A percentile compares a stretch with the other conserved stretches of the same genome.
Evolutionary conservation across 2,329 filamentous ascomycete genomes (phyloP).

Genomic region (Cladosporium sphaerospermum): DNA sequence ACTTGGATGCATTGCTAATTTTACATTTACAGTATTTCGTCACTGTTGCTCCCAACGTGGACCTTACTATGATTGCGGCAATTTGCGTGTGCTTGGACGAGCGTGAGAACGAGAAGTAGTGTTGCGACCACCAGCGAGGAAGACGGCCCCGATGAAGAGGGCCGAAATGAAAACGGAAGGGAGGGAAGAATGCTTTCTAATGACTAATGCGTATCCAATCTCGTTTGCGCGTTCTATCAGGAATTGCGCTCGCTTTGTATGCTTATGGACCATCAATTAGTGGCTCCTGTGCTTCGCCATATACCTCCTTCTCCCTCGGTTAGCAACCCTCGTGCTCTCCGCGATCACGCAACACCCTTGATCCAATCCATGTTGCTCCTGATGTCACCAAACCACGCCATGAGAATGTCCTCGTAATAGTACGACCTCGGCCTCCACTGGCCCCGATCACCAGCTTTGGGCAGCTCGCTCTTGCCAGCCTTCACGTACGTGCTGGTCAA

Average conservation of each 20-base stretch:
- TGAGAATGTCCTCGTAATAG: constrained; percentile 40
- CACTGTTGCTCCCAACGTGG: constrained; percentile 57
- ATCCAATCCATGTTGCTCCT: constrained; percentile 36
- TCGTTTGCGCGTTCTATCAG: too few relatives aligned
- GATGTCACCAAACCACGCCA: constrained; percentile 38
- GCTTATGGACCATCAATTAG: too few relatives aligned
- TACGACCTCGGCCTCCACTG: constrained; percentile 40
- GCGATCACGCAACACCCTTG: not conserved
- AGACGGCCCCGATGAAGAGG: too few relatives aligned
- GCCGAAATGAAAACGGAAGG: too few relatives aligned
- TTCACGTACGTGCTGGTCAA: constrained; percentile 49
- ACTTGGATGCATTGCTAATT: constrained; percentile 2
- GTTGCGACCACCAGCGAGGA: not conserved
- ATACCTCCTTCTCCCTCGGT: too few relatives aligned
- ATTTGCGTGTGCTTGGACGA: constrained; percentile 65
- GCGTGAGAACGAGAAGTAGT: constrained; percentile 47
- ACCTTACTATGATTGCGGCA: constrained; percentile 59
- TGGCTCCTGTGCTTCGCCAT: too few relatives aligned
- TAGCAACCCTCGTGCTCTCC: not conserved
- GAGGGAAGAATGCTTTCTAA: too few relatives aligned
- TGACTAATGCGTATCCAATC: too few relatives aligned
- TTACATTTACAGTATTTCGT: constrained; percentile 47
- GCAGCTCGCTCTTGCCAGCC: constrained; percentile 37
- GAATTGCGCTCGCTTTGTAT: too few relatives aligned
- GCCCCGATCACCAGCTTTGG: constrained; percentile 41